Base-by-base conservation (phyloP, 2,329 filamentous ascomycete species). In the Phialemonium atrogriseum region DNA sequence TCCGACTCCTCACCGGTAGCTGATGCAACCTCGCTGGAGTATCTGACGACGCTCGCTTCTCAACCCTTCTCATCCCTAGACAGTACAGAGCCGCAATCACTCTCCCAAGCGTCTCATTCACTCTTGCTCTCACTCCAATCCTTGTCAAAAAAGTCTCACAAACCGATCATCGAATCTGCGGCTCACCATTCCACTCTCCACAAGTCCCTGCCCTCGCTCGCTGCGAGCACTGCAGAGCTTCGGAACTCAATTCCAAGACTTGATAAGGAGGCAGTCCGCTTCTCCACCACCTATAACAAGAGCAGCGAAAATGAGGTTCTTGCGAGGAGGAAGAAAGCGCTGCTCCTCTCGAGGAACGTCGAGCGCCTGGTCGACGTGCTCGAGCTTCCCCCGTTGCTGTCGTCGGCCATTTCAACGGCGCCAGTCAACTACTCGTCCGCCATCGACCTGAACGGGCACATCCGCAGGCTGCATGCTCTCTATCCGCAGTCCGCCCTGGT, bases 381-480 rank as follows among this genome's bases (percentile, higher is more conserved):
- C 37, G 89, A 96, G 48, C 71, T 98, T 18, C 91, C 91, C 1
- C 78, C 82, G 0, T 64, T 96, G 20, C 72, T 98, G 10, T 82
- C 84, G 10, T 87, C 88, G 2, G 80, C 88, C 27, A 80, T 88
- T 35, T 72, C 72, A 4, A 60, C 70, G 2, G 68, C 58, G 4
- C 66, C 76, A 4, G 74, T 78, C 38, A 93, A 86, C 44, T 94
- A 95, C 62, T 80, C 87, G 3, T 84, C 86, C 1, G 88, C 88
- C 0, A 67, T 98, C 20, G 91, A 98, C 55, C 69, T 98, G 3
- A 83, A 94, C 51, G 81, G 84, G n/a, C 91, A 96, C 53, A 91
- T 95, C 51, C 84, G 85, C 45, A 77, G 91, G 7, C 67, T 98
- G 5, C 78, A 87, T 38, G 76, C 78, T 0, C 65, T 96, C 17